Evolutionary conservation across 192 early-diverging fungal species (phyloP).

Genomic region (Lobosporangium transversale): DNA sequence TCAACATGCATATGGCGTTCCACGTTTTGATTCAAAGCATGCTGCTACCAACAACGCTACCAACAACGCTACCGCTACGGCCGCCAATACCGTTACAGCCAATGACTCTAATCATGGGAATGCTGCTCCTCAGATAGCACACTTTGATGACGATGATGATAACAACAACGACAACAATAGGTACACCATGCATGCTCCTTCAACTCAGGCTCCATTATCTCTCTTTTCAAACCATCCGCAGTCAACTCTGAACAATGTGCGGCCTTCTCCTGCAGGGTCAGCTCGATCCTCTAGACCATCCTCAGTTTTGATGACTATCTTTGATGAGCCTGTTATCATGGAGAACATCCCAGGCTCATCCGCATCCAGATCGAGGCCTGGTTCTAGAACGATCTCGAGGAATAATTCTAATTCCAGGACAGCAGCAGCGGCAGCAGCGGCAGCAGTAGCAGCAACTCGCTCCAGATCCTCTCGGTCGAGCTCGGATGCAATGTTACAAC

Average conservation of each 20-base stretch:
- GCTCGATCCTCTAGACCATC: slow-evolving; percentile 7
- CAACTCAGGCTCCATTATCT: slow-evolving; percentile 10
- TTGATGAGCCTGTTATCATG: slow-evolving; percentile 35
- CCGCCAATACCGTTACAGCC: background rate
- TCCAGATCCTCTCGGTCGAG: background rate
- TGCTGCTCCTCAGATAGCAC: too few relatives aligned
- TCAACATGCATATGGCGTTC: slow-evolving; percentile 19
- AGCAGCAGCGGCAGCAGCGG: background rate
- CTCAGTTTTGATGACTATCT: slow-evolving; percentile 36
- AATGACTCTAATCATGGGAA: too few relatives aligned
- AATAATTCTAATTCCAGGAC: slow-evolving; percentile 13
- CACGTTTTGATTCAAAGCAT: background rate
- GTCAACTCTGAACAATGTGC: slow-evolving; percentile 13
- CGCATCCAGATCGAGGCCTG: too few relatives aligned
- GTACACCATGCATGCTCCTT: background rate
- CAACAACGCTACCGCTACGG: background rate
- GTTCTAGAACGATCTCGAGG: too few relatives aligned
- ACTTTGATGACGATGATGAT: slow-evolving; percentile 17
- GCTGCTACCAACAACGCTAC: background rate
- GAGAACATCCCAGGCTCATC: too few relatives aligned
- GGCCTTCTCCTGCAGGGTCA: slow-evolving; percentile 14
- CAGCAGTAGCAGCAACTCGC: background rate
- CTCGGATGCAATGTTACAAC: background rate
- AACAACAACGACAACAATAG: slow-evolving; percentile 2
- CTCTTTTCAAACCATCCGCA: slow-evolving; percentile 42